A percentile compares a stretch with the other conserved stretches of the same genome.
These are phyloP conservation scores for Penicillium psychrosexuale DNA, from an alignment of 2,329 filamentous ascomycete genomes.

Conservation along the genomic window DNA sequence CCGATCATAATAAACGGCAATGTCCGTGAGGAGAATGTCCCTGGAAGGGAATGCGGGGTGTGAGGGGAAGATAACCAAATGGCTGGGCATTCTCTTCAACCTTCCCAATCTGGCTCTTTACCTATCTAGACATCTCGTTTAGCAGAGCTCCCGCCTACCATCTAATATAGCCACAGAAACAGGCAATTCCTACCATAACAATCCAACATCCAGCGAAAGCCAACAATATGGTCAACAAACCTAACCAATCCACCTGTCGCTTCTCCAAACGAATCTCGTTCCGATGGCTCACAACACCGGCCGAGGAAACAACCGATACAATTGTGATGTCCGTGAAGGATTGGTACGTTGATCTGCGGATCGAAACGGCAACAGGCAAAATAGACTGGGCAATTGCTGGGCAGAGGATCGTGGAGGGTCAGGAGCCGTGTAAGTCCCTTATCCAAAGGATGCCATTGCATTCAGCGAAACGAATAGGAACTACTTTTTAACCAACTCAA, in stretches of 20 bases:
- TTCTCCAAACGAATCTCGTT: conserved; percentile 44
- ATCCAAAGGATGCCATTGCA: no score
- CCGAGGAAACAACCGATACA: conserved; percentile 45
- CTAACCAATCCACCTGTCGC: conserved; percentile 13
- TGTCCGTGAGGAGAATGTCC: not conserved
- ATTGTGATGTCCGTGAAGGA: conserved; percentile 43
- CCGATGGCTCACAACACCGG: conserved; percentile 42
- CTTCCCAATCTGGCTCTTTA: conserved; percentile 8
- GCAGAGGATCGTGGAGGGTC: conserved; percentile 36
- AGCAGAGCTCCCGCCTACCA: not conserved
- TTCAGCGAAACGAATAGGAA: not conserved
- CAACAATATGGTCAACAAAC: conserved; percentile 10
- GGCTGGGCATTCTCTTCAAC: conserved; percentile 11
- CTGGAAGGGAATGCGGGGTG: conserved; percentile 13
- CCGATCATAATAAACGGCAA: not conserved
- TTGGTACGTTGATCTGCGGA: conserved; percentile 46
- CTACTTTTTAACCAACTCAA: not conserved
- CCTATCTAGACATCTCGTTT: not conserved
- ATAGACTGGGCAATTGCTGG: conserved; percentile 48
- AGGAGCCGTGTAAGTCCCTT: conserved; percentile 33
- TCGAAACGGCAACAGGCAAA: conserved; percentile 33
- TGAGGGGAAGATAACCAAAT: conserved; percentile 20
- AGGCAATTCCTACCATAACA: not conserved
- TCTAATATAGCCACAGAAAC: not conserved
- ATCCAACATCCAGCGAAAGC: not conserved